These are phyloP conservation scores for Fragaria vesca DNA, from an alignment of 306 rosid species.

Conservation along the genomic window DNA sequence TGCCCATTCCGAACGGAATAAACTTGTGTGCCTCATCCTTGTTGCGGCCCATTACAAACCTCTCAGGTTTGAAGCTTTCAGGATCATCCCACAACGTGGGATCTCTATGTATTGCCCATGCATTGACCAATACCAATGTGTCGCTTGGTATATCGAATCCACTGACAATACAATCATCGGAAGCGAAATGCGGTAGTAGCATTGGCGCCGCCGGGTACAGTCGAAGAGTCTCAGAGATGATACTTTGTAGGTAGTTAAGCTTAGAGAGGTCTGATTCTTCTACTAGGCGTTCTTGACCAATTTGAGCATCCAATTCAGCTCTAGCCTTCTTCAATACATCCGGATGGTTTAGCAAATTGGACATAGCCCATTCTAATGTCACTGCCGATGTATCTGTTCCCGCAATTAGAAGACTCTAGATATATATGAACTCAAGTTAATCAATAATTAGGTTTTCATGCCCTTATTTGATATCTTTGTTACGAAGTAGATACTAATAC, in stretches of 20 bases:
- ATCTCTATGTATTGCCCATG: neutral
- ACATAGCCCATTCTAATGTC: constrained; percentile 12
- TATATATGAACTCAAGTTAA: neutral
- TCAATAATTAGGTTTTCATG: too few relatives aligned
- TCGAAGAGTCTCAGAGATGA: constrained; percentile 31
- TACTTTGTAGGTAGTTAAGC: constrained; percentile 28
- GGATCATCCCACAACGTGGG: neutral
- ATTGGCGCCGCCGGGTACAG: constrained; percentile 31
- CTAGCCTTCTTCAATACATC: neutral
- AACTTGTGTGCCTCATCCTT: neutral
- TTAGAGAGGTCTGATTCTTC: constrained; percentile 35
- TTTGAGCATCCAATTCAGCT: constrained; percentile 22
- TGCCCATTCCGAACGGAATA: neutral
- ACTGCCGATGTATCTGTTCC: constrained; percentile 9
- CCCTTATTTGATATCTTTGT: too few relatives aligned
- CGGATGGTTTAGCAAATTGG: constrained; percentile 8
- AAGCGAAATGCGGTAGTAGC: constrained; percentile 35
- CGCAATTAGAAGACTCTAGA: neutral
- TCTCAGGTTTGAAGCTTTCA: neutral
- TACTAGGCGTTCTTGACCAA: constrained; percentile 30
- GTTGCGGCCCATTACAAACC: neutral
- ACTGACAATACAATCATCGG: constrained; percentile 23
- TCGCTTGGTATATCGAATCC: constrained; percentile 1
- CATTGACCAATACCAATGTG: neutral
- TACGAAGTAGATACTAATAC: too few relatives aligned